These are phyloP conservation scores for Strigomonas galati DNA, from an alignment of 208 protist species.

Conservation along the genomic window DNA sequence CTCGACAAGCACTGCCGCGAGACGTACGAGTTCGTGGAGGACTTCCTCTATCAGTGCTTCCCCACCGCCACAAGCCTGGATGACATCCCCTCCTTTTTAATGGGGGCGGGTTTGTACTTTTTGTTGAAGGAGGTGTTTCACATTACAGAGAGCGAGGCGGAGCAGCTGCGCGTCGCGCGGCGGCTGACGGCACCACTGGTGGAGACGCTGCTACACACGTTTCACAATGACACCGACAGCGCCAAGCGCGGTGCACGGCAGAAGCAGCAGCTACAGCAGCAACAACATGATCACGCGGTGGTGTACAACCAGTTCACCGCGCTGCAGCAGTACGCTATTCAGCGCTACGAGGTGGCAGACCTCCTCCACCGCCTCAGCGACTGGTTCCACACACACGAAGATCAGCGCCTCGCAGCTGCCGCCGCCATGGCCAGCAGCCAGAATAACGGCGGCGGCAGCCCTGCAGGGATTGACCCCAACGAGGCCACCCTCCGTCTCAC, in stretches of 20 bases:
- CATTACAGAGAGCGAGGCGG: constrained; percentile 17
- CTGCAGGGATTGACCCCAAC: not conserved
- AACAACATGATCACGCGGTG: not conserved
- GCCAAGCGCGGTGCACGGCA: not conserved
- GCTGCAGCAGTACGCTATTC: constrained; percentile 26
- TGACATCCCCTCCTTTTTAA: constrained; percentile 72
- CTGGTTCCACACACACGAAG: constrained; percentile 10
- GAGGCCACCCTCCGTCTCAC: not conserved
- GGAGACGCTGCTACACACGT: constrained; percentile 11
- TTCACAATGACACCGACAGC: not conserved
- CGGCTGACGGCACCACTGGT: constrained; percentile 9
- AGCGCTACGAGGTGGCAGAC: constrained; percentile 42
- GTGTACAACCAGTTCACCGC: constrained; percentile 21
- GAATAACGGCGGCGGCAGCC: not conserved
- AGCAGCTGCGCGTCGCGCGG: constrained; percentile 17
- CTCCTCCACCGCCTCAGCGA: constrained; percentile 36
- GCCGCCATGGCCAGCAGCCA: not conserved
- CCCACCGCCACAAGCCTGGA: constrained; percentile 58
- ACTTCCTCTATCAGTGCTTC: constrained; percentile 90
- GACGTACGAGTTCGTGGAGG: constrained; percentile 86
- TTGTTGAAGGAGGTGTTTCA: constrained; percentile 65
- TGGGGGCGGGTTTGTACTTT: constrained; percentile 76
- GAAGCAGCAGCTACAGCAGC: not conserved
- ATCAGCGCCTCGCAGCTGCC: constrained; percentile 2
- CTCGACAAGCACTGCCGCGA: constrained; percentile 70